These are phyloP conservation scores for Neospora caninum DNA, from an alignment of 169 alveolate genomes.

Conservation along the genomic window DNA sequence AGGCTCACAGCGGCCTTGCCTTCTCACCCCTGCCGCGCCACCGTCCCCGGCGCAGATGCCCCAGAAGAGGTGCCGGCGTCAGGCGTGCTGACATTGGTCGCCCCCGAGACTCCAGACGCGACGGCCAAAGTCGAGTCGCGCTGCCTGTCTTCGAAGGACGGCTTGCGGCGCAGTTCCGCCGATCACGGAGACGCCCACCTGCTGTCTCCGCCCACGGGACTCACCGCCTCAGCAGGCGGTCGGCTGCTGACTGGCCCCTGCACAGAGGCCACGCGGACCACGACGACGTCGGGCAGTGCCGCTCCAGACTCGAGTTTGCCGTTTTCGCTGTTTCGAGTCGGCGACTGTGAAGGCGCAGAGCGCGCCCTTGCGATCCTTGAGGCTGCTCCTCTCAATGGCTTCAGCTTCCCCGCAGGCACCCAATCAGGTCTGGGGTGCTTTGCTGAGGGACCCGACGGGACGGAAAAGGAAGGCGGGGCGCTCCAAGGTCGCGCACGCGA, in stretches of 20 bases:
- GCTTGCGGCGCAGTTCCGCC: background rate
- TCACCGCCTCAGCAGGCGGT: background rate
- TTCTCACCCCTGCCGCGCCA: background rate
- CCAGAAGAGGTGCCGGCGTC: background rate
- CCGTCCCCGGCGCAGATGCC: background rate
- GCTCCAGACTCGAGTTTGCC: background rate
- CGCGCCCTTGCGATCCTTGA: background rate
- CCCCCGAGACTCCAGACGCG: background rate
- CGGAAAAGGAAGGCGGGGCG: too few relatives aligned
- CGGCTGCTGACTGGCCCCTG: background rate
- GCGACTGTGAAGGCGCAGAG: background rate
- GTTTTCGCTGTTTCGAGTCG: background rate
- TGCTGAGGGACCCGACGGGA: too few relatives aligned
- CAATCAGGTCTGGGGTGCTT: background rate
- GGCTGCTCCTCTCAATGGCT: background rate
- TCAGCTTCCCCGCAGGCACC: background rate
- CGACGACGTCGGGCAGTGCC: slow-evolving; percentile 10
- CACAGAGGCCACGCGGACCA: background rate
- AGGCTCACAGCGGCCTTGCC: background rate
- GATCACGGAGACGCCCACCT: background rate
- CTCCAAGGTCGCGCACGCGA: too few relatives aligned
- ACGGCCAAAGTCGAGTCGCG: background rate
- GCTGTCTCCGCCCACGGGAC: background rate
- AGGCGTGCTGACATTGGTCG: background rate
- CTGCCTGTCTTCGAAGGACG: background rate